Evolutionary conservation across 2,329 filamentous ascomycete species (phyloP), one percentile per base, ranked within the genome.

Genomic region (Monilinia fructigena): DNA sequence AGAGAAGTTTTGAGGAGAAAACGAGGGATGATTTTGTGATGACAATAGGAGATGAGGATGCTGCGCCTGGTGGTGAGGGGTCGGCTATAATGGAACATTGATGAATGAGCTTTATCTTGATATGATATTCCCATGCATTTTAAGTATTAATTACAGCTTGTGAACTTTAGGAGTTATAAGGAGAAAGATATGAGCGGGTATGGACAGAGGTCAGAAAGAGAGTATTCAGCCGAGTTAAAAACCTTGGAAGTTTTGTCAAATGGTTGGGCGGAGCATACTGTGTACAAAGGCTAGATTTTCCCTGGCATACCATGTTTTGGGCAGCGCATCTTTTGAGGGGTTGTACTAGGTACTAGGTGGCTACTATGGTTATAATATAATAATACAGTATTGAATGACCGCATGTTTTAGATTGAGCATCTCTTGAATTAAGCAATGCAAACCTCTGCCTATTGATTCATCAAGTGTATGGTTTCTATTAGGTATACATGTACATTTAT

Each of bases 1-100:
- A 2, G 62, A 48, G 18, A 65, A 67, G 42, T 67, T 69, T 69
- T 60, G 70, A 72, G 6, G 65, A 67, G 55, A 55, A 61, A 52
- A 45, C 58, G 38, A 42, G 26, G 55, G 6, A 31, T 45, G 55
- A 68, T 38, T 55, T 67, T 42, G 70, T 66, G 53, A 67, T 70
- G 56, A 69, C 66, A 26, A 69, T 70, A 45, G 55, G 47, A 16
- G 58, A 56, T 38, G 58, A 60, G 12, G 12, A 23, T 38, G 23
- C 58, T 6, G 28, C 14, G 14, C 23, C 45, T 38, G 45, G 10
- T 38, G 58, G 20, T 40, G 47, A 40, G n/a, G 50, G 16, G 31
- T 50, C 20, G 18, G 26, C 20, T 23, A 61, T 50, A 45, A 50
- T 50, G 58, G 58, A 61, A 10, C n/a, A 23, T 26, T 47, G 31